phyloP scores from a whole-genome alignment of 176 grass and related monocot genomes.

The Leersia perrieri region DNA sequence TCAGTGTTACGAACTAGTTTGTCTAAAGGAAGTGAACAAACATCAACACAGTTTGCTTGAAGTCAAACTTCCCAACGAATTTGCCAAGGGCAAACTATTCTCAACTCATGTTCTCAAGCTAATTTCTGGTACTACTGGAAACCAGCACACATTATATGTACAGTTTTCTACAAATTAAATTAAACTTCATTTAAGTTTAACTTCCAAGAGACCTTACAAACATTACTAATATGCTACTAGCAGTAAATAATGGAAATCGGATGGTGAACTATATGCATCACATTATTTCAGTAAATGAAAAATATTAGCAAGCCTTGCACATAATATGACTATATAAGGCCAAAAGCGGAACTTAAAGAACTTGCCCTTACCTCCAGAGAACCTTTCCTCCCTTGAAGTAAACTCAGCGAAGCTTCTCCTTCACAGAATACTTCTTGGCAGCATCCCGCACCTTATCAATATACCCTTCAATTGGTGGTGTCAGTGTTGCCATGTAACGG shows the following conservation, averaged over 20 bases:
- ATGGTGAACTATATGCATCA: not conserved
- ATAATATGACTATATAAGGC: not conserved
- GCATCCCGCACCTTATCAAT: conserved; percentile 66
- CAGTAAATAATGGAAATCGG: not conserved
- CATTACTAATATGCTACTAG: not conserved
- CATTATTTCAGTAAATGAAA: not conserved
- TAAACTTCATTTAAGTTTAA: not conserved
- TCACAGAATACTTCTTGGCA: conserved; percentile 54
- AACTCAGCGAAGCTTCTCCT: conserved; percentile 69
- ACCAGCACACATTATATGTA: not conserved
- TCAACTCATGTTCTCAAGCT: not conserved
- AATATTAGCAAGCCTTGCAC: not conserved
- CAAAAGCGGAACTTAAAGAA: not conserved
- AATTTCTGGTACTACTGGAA: not conserved
- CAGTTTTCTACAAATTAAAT: not conserved
- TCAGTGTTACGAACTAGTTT: no score
- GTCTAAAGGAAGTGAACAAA: not conserved
- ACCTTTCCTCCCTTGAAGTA: conserved; percentile 8
- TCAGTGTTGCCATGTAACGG: conserved; percentile 83
- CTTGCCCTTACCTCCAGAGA: not conserved
- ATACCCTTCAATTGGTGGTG: conserved; percentile 90
- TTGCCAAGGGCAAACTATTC: not conserved
- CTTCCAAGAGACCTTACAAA: not conserved
- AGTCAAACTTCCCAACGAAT: not conserved
- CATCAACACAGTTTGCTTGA: not conserved